Base-by-base conservation (phyloP, 202 grass and related monocot genomes). In the Saccharum hybrid region DNA sequence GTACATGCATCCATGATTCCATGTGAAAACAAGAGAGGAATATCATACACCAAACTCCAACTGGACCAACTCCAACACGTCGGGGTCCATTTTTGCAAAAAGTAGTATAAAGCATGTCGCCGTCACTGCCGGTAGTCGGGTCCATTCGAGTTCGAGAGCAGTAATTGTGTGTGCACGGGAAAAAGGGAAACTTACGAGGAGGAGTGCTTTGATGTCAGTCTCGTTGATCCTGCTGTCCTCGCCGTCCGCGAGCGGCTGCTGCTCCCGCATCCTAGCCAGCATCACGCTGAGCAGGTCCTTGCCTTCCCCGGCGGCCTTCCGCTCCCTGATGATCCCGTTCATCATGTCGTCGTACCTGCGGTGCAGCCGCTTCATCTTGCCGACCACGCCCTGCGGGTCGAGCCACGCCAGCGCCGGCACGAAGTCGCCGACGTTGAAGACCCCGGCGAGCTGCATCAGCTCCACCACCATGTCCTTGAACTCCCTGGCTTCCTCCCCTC, bases 381-480 rank as follows among this genome's bases (percentile, higher is more conserved):
- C 43, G 11, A 89, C 92, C 2, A 91, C 82, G 7, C 89, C 92
- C 77, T 94, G 92, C 16, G 31, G 82, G 73, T 94, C 92, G 16
- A 94, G 61, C 82, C 84, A 86, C 77, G 74, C 69, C 12, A 94
- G 68, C 48, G 65, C 79, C 23, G 87, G 87, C 22, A 94, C 89
- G 68, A 91, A 94, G 80, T 94, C 92, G 0, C 87, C 92, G 14
- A 94, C 81, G 81, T 94, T 94, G 62, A 94, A 83, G 21, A 87
- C 86, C 66, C 92, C 89, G 31, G 84, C 92, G 5, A 91, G 60
- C 49, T 76, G 72, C 92, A 94, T 89, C 37, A 91, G 74, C 92
- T 94, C 92, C 15, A 91, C 81, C 39, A 97, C 91, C 89, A 97
- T 97, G 21, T 89, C 86, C 80, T 97, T 93, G 79, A 97, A 97